These are phyloP conservation scores for Talaromyces verruculosus DNA, from an alignment of 2,329 filamentous ascomycete genomes.

Conservation along the genomic window DNA sequence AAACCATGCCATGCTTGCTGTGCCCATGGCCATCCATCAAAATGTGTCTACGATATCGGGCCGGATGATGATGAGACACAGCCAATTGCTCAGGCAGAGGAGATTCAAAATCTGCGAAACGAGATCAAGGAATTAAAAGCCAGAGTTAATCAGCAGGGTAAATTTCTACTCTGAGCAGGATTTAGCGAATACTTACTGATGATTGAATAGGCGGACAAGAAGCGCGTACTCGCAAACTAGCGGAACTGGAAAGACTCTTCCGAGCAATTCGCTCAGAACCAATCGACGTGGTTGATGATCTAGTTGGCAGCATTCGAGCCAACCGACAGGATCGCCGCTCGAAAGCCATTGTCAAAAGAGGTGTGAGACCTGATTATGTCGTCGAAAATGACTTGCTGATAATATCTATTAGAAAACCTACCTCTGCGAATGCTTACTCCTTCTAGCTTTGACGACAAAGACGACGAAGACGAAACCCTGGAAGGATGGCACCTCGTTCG, in stretches of 20 bases:
- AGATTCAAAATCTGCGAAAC: conserved; percentile 37
- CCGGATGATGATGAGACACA: conserved; percentile 34
- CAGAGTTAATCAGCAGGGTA: conserved; percentile 33
- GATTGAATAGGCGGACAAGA: conserved; percentile 22
- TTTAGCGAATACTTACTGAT: conserved; percentile 19
- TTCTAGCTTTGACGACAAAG: not conserved
- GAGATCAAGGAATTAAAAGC: conserved; percentile 36
- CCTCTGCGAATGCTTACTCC: conserved; percentile 16
- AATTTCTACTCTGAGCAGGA: not conserved
- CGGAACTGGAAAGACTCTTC: conserved; percentile 36
- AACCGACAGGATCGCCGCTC: conserved; percentile 18
- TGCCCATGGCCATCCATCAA: conserved; percentile 41
- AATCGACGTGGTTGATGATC: conserved; percentile 32
- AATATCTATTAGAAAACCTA: not conserved
- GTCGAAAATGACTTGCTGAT: not conserved
- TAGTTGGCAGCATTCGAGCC: conserved; percentile 35
- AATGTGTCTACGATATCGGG: conserved; percentile 37
- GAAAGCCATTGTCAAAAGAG: not conserved
- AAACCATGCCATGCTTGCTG: conserved; percentile 43
- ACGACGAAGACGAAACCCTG: not conserved
- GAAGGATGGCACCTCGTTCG: conserved; percentile 13
- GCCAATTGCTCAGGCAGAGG: conserved; percentile 39
- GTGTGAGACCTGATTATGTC: not conserved
- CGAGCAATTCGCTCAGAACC: conserved; percentile 37
- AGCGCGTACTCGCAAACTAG: conserved; percentile 30